Evolutionary conservation across 2,329 filamentous ascomycete genomes (phyloP).

Genomic region (Aspergillus proliferans): DNA sequence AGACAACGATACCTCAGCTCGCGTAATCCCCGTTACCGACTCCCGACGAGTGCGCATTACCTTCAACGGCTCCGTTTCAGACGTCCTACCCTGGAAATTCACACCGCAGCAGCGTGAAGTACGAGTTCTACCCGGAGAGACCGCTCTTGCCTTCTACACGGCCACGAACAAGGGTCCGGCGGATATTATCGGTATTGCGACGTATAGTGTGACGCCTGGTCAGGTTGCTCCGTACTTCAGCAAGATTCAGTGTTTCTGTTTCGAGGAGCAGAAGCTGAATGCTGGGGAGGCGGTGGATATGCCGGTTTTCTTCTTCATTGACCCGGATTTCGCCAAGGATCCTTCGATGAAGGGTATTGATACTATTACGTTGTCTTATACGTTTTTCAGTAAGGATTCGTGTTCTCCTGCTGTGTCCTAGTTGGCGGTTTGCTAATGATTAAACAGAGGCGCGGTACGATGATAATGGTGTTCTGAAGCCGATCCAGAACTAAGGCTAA

Average conservation of each 20-base stretch:
- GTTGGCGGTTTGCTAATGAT: conserved; percentile 28
- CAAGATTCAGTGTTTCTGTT: conserved; percentile 99
- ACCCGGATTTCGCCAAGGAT: conserved; percentile 89
- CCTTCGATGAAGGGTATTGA: conserved; percentile 89
- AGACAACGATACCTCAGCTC: conserved; percentile 62
- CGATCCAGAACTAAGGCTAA: conserved; percentile 39
- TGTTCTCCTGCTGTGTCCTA: neutral
- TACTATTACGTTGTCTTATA: conserved; percentile 93
- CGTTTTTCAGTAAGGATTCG: conserved; percentile 78
- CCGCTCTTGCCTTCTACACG: conserved; percentile 93
- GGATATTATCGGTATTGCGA: conserved; percentile 97
- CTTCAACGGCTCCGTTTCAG: conserved; percentile 92
- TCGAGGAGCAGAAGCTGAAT: conserved; percentile 90
- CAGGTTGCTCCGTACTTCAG: conserved; percentile 97
- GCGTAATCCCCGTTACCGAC: conserved; percentile 71
- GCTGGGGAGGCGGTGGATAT: conserved; percentile 97
- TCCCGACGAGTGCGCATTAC: conserved; percentile 87
- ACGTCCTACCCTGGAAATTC: conserved; percentile 96
- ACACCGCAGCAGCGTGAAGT: conserved; percentile 95
- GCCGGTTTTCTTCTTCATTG: conserved; percentile 99
- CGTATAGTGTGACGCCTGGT: conserved; percentile 91
- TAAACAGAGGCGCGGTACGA: conserved; percentile 72
- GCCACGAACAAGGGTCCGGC: conserved; percentile 83
- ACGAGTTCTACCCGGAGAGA: conserved; percentile 89
- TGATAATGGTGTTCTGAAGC: conserved; percentile 65